Conservation (phyloP, 805 yeast species). For the Metschnikowia chrysomelidarum region DNA sequence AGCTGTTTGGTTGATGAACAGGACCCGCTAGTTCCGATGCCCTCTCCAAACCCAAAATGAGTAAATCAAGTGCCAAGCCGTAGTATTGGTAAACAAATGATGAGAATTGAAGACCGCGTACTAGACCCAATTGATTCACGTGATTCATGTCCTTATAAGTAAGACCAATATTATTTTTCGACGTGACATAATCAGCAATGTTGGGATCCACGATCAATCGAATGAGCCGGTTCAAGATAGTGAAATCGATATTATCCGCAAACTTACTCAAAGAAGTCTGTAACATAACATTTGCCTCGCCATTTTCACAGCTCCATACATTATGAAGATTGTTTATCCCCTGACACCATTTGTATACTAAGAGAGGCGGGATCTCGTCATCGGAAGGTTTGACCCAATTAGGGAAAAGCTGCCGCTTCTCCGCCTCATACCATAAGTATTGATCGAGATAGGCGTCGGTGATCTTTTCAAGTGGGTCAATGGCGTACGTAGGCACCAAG, state of each 20-base stretch:
- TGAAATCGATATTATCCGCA: slow-evolving; percentile 84
- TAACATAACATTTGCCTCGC: slow-evolving; percentile 80
- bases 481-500: slow-evolving; percentile 78
- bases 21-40: slow-evolving; percentile 88
- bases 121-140: slow-evolving; percentile 81
- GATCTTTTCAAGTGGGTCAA: slow-evolving; percentile 91
- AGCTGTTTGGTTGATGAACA: slow-evolving; percentile 67
- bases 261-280: slow-evolving; percentile 70
- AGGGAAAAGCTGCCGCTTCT: slow-evolving; percentile 82
- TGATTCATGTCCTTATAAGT: slow-evolving; percentile 95
- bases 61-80: slow-evolving; percentile 79
- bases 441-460: slow-evolving; percentile 96
- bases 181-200: slow-evolving; percentile 90
- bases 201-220: slow-evolving; percentile 83
- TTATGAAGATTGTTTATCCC: slow-evolving; percentile 76
- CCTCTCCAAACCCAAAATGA: slow-evolving; percentile 80
- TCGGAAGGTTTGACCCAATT: slow-evolving; percentile 96
- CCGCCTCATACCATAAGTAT: slow-evolving; percentile 94
- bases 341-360: slow-evolving; percentile 92
- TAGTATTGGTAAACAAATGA: slow-evolving; percentile 89
- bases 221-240: slow-evolving; percentile 76
- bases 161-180: slow-evolving; percentile 80
- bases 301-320: slow-evolving; percentile 77
- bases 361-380: slow-evolving; percentile 85
- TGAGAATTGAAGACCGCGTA: slow-evolving; percentile 88